Percentiles rank a stretch among this genome's conserved stretches.
Evolutionary conservation across 1,139 yeast genomes (phyloP).

Genomic region (Blastobotrys petasosporus): DNA sequence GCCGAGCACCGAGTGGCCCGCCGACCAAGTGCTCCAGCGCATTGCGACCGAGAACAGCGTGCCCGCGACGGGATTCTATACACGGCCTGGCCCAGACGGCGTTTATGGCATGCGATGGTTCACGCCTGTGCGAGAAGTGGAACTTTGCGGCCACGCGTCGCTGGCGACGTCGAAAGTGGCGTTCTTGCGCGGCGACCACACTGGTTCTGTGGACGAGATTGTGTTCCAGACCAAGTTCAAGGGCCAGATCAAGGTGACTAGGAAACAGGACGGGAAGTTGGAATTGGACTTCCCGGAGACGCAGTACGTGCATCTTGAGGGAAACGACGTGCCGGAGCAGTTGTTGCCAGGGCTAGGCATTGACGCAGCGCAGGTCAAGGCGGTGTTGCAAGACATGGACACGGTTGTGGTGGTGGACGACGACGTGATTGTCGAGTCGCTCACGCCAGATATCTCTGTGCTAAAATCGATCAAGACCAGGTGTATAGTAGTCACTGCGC

Average conservation of each 20-base stretch:
- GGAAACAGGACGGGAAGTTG: neutral
- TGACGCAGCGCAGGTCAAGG: neutral
- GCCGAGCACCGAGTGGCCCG: conserved; percentile 1
- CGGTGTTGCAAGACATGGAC: conserved; percentile 2
- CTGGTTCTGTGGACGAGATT: neutral
- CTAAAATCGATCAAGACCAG: neutral
- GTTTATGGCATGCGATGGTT: conserved; percentile 5
- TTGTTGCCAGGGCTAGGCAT: neutral
- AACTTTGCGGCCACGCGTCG: conserved; percentile 8
- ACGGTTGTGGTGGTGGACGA: conserved; percentile 2
- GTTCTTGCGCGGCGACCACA: neutral
- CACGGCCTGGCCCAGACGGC: conserved; percentile 1
- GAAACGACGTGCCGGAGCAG: neutral
- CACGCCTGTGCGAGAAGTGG: conserved; percentile 7
- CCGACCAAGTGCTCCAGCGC: neutral
- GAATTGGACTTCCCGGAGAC: conserved; percentile 5
- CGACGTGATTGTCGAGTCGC: neutral
- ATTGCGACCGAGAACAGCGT: conserved; percentile 9
- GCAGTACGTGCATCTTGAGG: neutral
- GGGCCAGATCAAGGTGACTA: conserved; percentile 4
- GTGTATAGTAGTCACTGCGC: conserved; percentile 2
- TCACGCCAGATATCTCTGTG: neutral
- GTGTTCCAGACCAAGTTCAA: neutral
- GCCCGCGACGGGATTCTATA: conserved; percentile 6
- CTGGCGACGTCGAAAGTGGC: conserved; percentile 5